A percentile compares a stretch with the other conserved stretches of the same genome.
phyloP scores from a whole-genome alignment of 768 basidiomycete genomes.

The Sistotremastrum suecicum region DNA sequence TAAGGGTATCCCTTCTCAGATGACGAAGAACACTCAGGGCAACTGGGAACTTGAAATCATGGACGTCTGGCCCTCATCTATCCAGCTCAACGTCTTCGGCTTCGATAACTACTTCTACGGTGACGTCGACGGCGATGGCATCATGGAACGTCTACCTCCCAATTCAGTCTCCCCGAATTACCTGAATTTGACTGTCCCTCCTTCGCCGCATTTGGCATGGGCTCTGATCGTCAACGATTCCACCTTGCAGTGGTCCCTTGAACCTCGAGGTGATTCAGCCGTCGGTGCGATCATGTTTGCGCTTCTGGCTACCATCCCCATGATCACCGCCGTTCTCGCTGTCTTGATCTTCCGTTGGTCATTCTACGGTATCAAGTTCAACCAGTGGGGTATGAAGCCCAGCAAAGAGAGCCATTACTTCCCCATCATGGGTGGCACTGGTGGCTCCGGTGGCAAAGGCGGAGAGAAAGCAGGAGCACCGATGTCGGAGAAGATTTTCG shows the following conservation, averaged over 20 bases:
- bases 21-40: conserved; percentile 49
- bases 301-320: conserved; percentile 64
- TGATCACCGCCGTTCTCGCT: conserved; percentile 73
- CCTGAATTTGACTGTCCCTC: conserved; percentile 85
- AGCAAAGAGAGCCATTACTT: conserved; percentile 69
- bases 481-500: conserved; percentile 62
- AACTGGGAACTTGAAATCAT: conserved; percentile 83
- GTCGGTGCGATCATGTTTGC: conserved; percentile 84
- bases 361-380: conserved; percentile 93
- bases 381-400: conserved; percentile 78
- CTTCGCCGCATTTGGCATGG: conserved; percentile 81
- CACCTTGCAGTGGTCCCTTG: conserved; percentile 59
- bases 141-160: conserved; percentile 84
- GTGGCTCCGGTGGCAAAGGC: conserved; percentile 52
- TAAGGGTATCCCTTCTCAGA: conserved; percentile 56
- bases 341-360: conserved; percentile 87
- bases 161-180: conserved; percentile 78
- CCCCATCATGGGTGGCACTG: conserved; percentile 63
- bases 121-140: conserved; percentile 74
- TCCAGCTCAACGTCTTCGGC: conserved; percentile 84
- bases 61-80: conserved; percentile 78
- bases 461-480: conserved; percentile 41
- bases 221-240: conserved; percentile 66
- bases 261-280: conserved; percentile 69
- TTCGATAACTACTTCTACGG: conserved; percentile 91